Base-by-base conservation (phyloP, 208 protist genomes). In the Willaertia magna region DNA sequence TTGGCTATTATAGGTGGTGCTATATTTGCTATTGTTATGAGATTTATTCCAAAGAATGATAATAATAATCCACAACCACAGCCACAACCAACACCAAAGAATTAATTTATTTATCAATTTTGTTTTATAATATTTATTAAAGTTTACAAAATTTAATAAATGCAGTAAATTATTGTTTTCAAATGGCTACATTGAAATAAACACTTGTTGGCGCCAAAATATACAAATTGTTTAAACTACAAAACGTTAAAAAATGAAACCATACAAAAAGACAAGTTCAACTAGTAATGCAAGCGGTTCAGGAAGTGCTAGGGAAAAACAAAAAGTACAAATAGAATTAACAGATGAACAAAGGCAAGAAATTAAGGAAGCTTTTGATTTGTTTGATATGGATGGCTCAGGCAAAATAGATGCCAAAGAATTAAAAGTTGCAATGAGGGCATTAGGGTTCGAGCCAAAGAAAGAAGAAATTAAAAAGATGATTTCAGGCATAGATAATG, bases 361-460 rank as follows among this genome's bases (percentile, higher is more conserved):
- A 49, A 88, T 88, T 61, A 88, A 87, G 83, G 92, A 95, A 88
- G 93, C 93, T 12, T 95, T 95, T 79, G 92, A 95, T 47, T 88
- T 96, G 11, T 96, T 95, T 76, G 93, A 96, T 87, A 91, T 85
- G 39, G 92, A 96, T 76, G 89, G 91, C 76, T 85, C 84, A 46
- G 93, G 93, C 1, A 44, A 42, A n/a, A 94, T 93, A 75, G 87
- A 91, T 86, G 88, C 83, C 0, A 92, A 93, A 39, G 88, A 93
- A 85, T 86, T 93, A 18, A 93, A 94, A 86, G 90, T 93, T 0
- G 87, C 90, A 9, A 88, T 92, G 89, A 83, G 87, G 26, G 87
- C 89, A 9, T 79, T 94, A 0, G 92, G 92, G 44, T 92, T 94
- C 84, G 92, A 94, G 12, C 87, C 88, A 16, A 92, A 92, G 67